phyloP scores from a whole-genome alignment of 2,329 filamentous ascomycete species.

The Trichoderma polysporum region DNA sequence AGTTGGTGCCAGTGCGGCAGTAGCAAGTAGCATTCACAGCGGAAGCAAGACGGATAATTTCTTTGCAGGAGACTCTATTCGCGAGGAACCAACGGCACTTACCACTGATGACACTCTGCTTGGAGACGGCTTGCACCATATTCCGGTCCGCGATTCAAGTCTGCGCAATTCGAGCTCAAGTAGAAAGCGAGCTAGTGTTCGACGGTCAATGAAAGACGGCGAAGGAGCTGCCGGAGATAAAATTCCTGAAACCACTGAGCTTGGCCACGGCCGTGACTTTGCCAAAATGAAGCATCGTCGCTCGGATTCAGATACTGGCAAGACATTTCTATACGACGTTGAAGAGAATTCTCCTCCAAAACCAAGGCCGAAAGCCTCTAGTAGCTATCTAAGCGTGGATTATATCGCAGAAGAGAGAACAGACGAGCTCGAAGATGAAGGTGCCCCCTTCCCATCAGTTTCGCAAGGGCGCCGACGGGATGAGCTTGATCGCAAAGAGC shows the following conservation, averaged over 20 bases:
- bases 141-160: slow-evolving; percentile 68
- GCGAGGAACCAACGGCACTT: slow-evolving; percentile 49
- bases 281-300: slow-evolving; percentile 25
- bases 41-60: slow-evolving; percentile 46
- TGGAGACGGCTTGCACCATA: slow-evolving; percentile 48
- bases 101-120: slow-evolving; percentile 27
- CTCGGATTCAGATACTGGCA: slow-evolving; percentile 18
- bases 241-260: slow-evolving; percentile 46
- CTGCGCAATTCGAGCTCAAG: slow-evolving; percentile 56
- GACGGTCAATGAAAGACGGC: slow-evolving; percentile 50
- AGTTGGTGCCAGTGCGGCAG: slow-evolving; percentile 39
- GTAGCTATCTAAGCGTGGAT: slow-evolving; percentile 33
- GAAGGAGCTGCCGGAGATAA: slow-evolving; percentile 38
- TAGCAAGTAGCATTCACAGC: slow-evolving; percentile 36
- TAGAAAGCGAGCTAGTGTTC: slow-evolving; percentile 53
- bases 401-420: slow-evolving; percentile 28
- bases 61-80: slow-evolving; percentile 54
- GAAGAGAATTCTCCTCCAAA: slow-evolving; percentile 26
- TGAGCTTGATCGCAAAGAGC: slow-evolving; percentile 45
- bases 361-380: slow-evolving; percentile 25
- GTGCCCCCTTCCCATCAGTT: slow-evolving; percentile 68
- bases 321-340: slow-evolving; percentile 17
- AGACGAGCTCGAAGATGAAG: slow-evolving; percentile 52
- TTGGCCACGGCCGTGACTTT: slow-evolving; percentile 24
- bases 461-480: slow-evolving; percentile 58